Conservation (phyloP, 176 grass and related monocot species). For the Cenchrus purpureus region DNA sequence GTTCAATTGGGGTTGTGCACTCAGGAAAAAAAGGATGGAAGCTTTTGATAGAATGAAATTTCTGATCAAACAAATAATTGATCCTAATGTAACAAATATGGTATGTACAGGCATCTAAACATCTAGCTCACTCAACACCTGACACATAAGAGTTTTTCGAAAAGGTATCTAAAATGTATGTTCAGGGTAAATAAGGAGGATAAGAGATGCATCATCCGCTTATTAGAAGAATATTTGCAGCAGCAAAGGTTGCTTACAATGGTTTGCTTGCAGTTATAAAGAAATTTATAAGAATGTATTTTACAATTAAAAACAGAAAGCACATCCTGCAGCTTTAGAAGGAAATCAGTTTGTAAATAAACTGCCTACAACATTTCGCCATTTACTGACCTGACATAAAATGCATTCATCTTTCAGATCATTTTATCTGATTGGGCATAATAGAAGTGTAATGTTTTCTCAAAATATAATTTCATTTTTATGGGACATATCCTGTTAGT, state of each 20-base stretch:
- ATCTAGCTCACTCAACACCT: not conserved
- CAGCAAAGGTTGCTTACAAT: not conserved
- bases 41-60: not conserved
- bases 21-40: not conserved
- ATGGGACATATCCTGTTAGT: not conserved
- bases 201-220: not conserved
- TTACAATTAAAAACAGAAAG: conserved; percentile 16
- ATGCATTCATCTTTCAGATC: conserved; percentile 1
- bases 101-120: not conserved
- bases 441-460: not conserved
- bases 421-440: not conserved
- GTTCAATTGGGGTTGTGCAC: not conserved
- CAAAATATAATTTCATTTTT: not conserved
- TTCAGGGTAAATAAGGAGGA: not conserved
- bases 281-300: not conserved
- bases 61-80: not conserved
- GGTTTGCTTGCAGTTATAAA: not conserved
- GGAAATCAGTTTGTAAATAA: conserved; percentile 7
- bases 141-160: not conserved
- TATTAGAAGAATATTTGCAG: not conserved
- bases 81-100: not conserved
- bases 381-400: not conserved
- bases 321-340: not conserved
- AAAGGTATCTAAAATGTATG: not conserved
- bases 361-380: not conserved